Percentiles rank a stretch among this genome's conserved stretches.
Evolutionary conservation across 164 flowering plant genomes (phyloP).

Genomic region (Magnolia kwangsiensis): DNA sequence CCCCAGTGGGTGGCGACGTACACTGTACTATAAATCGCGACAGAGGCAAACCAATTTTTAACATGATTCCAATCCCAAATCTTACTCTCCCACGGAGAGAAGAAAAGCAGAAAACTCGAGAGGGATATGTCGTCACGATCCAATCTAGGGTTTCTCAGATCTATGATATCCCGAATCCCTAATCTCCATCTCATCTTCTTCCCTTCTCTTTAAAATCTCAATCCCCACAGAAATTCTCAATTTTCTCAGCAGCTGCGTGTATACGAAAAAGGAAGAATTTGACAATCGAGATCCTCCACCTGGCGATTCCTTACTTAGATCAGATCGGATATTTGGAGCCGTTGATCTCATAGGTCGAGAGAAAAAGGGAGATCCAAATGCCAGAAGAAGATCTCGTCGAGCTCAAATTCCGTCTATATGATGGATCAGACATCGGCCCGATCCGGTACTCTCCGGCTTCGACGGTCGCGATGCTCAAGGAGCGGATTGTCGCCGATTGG

Average conservation of each 20-base stretch:
- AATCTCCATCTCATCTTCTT: not conserved
- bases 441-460: conserved; percentile 53
- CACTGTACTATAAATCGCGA: no score
- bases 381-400: conserved; percentile 64
- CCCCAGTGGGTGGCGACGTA: no score
- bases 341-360: not conserved
- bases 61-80: no score
- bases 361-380: conserved; percentile 25
- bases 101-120: not conserved
- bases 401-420: conserved; percentile 53
- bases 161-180: not conserved
- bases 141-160: conserved; percentile 16
- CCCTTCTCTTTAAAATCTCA: conserved; percentile 1
- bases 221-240: not conserved
- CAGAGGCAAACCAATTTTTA: no score
- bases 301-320: not conserved
- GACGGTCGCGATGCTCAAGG: conserved; percentile 58
- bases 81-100: not conserved
- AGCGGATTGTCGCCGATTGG: conserved; percentile 60
- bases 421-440: conserved; percentile 68
- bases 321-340: not conserved
- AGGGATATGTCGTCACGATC: conserved; percentile 11
- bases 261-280: conserved; percentile 1
- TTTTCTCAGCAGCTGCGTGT: not conserved
- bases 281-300: not conserved